These are phyloP conservation scores for Houttuynia cordata DNA, from an alignment of 164 flowering plant species.

Conservation along the genomic window DNA sequence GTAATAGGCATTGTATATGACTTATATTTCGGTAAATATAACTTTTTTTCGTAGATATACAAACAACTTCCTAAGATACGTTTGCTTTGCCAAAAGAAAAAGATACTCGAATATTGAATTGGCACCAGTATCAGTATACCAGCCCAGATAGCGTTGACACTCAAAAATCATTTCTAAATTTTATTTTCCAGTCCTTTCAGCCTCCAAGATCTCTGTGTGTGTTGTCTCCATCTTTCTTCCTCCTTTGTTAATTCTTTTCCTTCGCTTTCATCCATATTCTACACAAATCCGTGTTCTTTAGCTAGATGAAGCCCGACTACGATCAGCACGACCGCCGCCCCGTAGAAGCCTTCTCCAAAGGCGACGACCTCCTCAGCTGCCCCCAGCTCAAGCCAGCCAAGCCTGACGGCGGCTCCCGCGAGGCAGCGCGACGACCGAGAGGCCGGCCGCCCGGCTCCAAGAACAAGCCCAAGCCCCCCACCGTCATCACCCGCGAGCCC, in stretches of 20 bases:
- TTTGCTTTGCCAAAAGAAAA: too few relatives aligned
- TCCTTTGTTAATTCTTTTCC: neutral
- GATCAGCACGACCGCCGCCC: conserved; percentile 2
- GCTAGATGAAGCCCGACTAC: conserved; percentile 32
- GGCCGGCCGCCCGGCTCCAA: conserved; percentile 81
- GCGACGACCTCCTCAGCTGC: conserved; percentile 23
- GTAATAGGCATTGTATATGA: too few relatives aligned
- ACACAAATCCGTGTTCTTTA: neutral
- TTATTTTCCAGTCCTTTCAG: too few relatives aligned
- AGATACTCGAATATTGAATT: too few relatives aligned
- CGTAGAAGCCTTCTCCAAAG: conserved; percentile 20
- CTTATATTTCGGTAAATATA: too few relatives aligned
- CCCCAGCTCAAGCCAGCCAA: conserved; percentile 1
- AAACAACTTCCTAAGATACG: too few relatives aligned
- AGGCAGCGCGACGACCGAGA: conserved; percentile 43
- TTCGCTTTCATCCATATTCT: neutral
- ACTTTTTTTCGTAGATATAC: too few relatives aligned
- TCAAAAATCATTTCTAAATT: too few relatives aligned
- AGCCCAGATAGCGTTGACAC: too few relatives aligned
- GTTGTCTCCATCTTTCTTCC: neutral
- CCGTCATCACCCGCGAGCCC: conserved; percentile 40
- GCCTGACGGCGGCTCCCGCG: conserved; percentile 43
- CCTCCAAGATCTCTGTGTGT: too few relatives aligned
- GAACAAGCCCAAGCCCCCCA: conserved; percentile 59
- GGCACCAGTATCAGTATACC: too few relatives aligned